These are phyloP conservation scores for Tephrocybe sp. DNA, from an alignment of 768 basidiomycete genomes.

Conservation along the genomic window DNA sequence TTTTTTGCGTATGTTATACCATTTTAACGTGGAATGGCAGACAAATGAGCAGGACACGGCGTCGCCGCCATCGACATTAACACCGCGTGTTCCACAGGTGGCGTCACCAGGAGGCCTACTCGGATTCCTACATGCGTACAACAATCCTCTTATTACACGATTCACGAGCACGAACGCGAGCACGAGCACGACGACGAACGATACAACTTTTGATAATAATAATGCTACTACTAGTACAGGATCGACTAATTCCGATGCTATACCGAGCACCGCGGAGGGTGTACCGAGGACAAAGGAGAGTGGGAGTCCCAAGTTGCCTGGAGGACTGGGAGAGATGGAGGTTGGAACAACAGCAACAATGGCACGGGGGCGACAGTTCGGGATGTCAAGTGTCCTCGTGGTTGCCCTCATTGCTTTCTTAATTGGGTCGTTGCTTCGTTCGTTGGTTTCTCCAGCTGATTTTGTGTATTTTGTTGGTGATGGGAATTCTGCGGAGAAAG, in stretches of 20 bases:
- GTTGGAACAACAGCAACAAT: conserved; percentile 15
- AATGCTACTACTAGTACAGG: conserved; percentile 4
- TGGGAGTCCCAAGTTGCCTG: conserved; percentile 30
- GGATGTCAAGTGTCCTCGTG: conserved; percentile 61
- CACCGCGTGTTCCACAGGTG: conserved; percentile 19
- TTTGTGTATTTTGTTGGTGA: conserved; percentile 79
- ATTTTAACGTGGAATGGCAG: conserved; percentile 12
- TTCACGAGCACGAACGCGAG: conserved; percentile 34
- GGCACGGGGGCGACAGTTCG: conserved; percentile 27
- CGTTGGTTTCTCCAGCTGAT: conserved; percentile 86
- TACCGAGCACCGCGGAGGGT: background rate
- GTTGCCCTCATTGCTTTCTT: conserved; percentile 87
- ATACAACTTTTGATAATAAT: background rate
- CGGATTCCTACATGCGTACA: conserved; percentile 60
- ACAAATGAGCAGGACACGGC: conserved; percentile 12
- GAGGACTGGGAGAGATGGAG: conserved; percentile 30
- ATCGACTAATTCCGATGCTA: conserved; percentile 12
- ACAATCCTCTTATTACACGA: conserved; percentile 48
- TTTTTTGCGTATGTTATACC: conserved; percentile 10
- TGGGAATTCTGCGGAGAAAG: conserved; percentile 48
- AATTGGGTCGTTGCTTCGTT: conserved; percentile 86
- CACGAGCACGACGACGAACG: background rate
- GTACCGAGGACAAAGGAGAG: conserved; percentile 4
- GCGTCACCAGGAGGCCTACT: conserved; percentile 41
- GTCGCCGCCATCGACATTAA: conserved; percentile 13